phyloP scores from a whole-genome alignment of 78 protist species.

The Chrysochromulina parva region DNA sequence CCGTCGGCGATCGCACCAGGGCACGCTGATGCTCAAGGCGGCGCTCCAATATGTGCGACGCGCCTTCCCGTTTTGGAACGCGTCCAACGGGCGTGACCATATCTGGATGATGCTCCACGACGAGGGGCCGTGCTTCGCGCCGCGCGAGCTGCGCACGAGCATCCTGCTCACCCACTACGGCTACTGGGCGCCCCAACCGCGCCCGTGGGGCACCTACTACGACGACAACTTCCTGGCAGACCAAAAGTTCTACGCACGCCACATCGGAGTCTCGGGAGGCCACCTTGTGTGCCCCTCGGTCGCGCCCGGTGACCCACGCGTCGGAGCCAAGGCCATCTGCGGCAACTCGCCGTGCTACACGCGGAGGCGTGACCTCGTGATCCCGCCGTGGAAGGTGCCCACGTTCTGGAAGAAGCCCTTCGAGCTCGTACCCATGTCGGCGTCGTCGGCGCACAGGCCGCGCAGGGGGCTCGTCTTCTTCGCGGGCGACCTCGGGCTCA shows the following conservation, averaged over 20 bases:
- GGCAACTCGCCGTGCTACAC: neutral
- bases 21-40: neutral
- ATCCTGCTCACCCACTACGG: slow-evolving; percentile 18
- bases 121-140: slow-evolving; percentile 4
- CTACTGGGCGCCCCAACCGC: neutral
- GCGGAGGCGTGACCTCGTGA: neutral
- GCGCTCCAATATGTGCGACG: neutral
- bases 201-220: neutral
- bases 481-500: neutral
- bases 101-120: slow-evolving; percentile 13
- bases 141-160: neutral
- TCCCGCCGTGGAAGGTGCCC: slow-evolving; percentile 10
- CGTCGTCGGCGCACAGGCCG: neutral
- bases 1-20: neutral
- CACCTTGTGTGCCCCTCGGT: too few species aligned
- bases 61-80: neutral
- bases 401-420: neutral
- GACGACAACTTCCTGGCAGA: neutral
- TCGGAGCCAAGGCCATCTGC: too few species aligned
- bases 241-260: neutral
- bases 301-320: too few species aligned
- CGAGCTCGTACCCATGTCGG: neutral
- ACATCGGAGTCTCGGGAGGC: neutral
- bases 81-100: neutral
- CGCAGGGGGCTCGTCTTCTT: neutral